Evolutionary conservation across 306 rosid genomes (phyloP), one percentile per base, ranked within the genome.

Genomic region (Castanea crenata): DNA sequence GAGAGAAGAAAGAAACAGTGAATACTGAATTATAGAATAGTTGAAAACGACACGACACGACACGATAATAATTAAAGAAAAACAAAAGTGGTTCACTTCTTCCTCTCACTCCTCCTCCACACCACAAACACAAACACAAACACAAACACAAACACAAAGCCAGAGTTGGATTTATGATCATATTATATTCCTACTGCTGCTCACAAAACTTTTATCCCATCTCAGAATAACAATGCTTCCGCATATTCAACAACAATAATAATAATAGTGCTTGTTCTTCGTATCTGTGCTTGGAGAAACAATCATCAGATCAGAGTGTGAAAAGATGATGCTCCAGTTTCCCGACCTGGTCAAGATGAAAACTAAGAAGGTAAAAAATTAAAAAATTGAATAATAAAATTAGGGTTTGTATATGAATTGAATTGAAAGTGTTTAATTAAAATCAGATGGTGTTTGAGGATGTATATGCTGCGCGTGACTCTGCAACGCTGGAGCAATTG

Each of bases 401-500:
- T 70, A 32, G 68, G 27, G 12, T 34, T 74, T 74, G 32, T 74
- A 8, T 38, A 38, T 8, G 11, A 38, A 8, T 38, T 9, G 11
- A 7, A 10, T 7, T 7, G 11, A 7, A 29, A 38, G 8, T 38
- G 46, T 38, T 38, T 38, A 38, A 38, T 7, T 38, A 7, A 38
- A 38, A 38, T 29, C 84, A 93, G 98, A 76, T 90, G 62, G 92
- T 91, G 82, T 93, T 91, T 79, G 97, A 93, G 83, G 91, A 88
- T 21, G 81, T 31, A 32, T 93, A 77, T 74, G 75, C 81, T 69
- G 91, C 93, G 6, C 41, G 72, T 55, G 94, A 91, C 88, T 84
- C 97, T 27, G 85, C 76, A 25, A 89, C 98, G 52, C 93, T 89
- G 19, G 98, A 93, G 81, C 93, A 91, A 78, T 83, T 91, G 79